Percentiles rank a stretch among this genome's conserved stretches.
phyloP scores from a whole-genome alignment of 2,329 filamentous ascomycete genomes.

The Aaosphaeria pasadenensis region DNA sequence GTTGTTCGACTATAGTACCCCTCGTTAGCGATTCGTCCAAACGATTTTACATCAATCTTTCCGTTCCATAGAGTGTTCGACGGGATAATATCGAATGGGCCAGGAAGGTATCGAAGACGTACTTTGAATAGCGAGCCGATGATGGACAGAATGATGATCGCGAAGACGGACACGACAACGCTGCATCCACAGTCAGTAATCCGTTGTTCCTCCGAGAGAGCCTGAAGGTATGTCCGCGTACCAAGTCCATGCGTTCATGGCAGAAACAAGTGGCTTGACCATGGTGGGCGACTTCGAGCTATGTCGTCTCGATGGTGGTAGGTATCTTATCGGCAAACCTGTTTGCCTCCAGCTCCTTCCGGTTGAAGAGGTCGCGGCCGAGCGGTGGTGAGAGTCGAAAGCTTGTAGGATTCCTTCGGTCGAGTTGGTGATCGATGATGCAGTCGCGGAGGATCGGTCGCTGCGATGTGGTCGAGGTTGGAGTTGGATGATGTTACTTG shows the following conservation, averaged over 20 bases:
- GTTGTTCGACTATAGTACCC: constrained; percentile 55
- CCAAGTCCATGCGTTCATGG: constrained; percentile 95
- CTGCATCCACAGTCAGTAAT: constrained; percentile 47
- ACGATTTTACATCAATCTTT: background rate
- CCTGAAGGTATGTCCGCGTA: constrained; percentile 47
- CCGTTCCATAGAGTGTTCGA: background rate
- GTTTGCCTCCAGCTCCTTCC: background rate
- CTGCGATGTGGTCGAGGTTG: too few relatives aligned
- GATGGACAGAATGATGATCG: constrained; percentile 62
- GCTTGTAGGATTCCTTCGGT: background rate
- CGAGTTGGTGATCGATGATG: too few relatives aligned
- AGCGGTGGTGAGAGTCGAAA: background rate
- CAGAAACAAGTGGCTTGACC: constrained; percentile 96
- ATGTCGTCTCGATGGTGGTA: background rate
- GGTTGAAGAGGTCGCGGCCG: background rate
- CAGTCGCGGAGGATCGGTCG: too few relatives aligned
- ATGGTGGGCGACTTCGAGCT: constrained; percentile 51
- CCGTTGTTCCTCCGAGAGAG: background rate
- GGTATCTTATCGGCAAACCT: constrained; percentile 7
- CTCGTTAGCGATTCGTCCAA: constrained; percentile 1
- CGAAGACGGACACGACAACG: constrained; percentile 65
- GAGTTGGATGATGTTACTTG: too few relatives aligned
- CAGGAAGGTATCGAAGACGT: constrained; percentile 26
- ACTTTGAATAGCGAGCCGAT: constrained; percentile 72
- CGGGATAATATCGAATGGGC: background rate